These are phyloP conservation scores for Candida namnaoensis DNA, from an alignment of 805 yeast genomes.

Conservation along the genomic window DNA sequence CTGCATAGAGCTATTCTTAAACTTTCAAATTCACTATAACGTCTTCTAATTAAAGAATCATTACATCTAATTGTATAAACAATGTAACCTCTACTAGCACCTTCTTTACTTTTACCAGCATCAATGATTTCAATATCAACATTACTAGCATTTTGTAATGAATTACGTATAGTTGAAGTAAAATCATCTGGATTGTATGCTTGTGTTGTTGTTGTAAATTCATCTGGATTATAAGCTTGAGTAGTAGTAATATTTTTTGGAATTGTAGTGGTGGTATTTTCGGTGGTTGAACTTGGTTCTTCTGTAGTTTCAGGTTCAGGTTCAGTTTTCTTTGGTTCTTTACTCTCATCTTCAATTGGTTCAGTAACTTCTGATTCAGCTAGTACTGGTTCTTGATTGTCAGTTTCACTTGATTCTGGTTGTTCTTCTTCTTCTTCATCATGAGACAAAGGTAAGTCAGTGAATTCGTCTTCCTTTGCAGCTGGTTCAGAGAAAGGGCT, in stretches of 20 bases:
- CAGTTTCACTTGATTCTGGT: constrained; percentile 6
- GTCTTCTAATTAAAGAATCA: constrained; percentile 50
- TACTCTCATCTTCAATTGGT: constrained; percentile 8
- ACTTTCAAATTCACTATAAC: constrained; percentile 90
- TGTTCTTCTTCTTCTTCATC: constrained; percentile 10
- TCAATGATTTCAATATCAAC: constrained; percentile 46
- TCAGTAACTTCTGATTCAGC: not conserved
- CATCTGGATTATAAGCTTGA: constrained; percentile 19
- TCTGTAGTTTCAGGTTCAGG: constrained; percentile 2
- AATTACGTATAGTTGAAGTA: constrained; percentile 6
- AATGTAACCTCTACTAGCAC: constrained; percentile 65
- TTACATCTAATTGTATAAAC: constrained; percentile 70
- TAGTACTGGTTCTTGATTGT: not conserved
- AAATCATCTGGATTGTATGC: constrained; percentile 11
- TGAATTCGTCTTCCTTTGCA: constrained; percentile 13
- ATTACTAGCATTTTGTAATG: constrained; percentile 10
- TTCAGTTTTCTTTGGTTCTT: constrained; percentile 3
- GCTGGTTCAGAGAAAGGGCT: constrained; percentile 13
- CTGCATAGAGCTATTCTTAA: constrained; percentile 63
- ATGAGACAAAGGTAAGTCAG: constrained; percentile 14
- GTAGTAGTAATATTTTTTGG: constrained; percentile 6
- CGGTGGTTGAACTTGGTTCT: constrained; percentile 1
- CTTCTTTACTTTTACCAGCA: constrained; percentile 83
- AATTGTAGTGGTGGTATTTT: not conserved
- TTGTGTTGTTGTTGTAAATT: constrained; percentile 4